These are phyloP conservation scores for Thermomucor indicae-seudaticae DNA, from an alignment of 371 early-diverging fungal genomes.

Conservation along the genomic window DNA sequence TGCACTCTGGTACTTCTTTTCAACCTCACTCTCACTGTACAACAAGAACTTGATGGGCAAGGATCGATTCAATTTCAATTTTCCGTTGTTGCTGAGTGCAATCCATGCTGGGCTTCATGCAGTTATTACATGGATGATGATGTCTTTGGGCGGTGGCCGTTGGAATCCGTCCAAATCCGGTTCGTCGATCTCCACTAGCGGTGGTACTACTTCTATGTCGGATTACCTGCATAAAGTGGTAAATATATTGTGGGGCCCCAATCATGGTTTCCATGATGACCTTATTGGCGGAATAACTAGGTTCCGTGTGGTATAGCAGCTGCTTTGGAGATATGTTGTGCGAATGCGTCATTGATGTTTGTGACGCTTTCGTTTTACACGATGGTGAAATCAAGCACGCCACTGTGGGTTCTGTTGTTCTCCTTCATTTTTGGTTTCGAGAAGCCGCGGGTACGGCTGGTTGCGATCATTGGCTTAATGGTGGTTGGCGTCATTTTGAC, in stretches of 20 bases:
- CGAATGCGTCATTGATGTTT: conserved; percentile 77
- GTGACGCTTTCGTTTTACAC: conserved; percentile 92
- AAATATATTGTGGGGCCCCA: conserved; percentile 14
- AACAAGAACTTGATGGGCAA: conserved; percentile 78
- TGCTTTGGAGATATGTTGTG: conserved; percentile 86
- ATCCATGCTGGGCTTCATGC: conserved; percentile 66
- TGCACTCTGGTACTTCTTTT: conserved; percentile 61
- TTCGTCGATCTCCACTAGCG: conserved; percentile 29
- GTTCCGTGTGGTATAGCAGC: conserved; percentile 89
- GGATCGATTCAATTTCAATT: conserved; percentile 69
- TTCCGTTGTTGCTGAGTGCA: conserved; percentile 76
- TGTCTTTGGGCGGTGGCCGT: conserved; percentile 38
- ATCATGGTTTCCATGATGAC: background rate
- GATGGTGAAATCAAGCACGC: conserved; percentile 90
- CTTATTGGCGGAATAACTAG: conserved; percentile 14
- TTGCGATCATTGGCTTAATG: conserved; percentile 74
- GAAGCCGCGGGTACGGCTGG: conserved; percentile 57
- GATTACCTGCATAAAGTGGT: conserved; percentile 52
- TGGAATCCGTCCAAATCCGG: conserved; percentile 30
- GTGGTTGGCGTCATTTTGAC: conserved; percentile 82
- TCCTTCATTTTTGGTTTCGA: conserved; percentile 89
- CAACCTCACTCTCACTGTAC: conserved; percentile 76
- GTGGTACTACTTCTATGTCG: too few relatives aligned
- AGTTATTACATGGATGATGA: conserved; percentile 47
- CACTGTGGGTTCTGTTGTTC: conserved; percentile 86